Percentiles rank a stretch among this genome's conserved stretches.
These are phyloP conservation scores for Ilyonectria robusta DNA, from an alignment of 2,329 filamentous ascomycete genomes.

Conservation along the genomic window DNA sequence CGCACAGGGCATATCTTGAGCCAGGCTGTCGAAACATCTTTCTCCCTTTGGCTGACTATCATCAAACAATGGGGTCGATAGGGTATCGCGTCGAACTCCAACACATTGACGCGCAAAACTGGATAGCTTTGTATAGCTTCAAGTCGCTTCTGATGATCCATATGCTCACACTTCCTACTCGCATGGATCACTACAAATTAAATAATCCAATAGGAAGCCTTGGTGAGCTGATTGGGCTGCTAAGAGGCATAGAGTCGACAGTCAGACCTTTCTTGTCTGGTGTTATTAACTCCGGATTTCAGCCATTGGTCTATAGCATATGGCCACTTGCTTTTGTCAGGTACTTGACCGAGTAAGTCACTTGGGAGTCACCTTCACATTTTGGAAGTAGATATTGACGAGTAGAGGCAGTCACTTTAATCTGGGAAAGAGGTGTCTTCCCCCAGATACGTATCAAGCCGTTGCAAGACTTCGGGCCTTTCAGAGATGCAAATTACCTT, in stretches of 20 bases:
- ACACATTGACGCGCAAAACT: conserved; percentile 36
- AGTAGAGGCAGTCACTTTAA: background rate
- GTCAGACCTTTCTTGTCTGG: conserved; percentile 32
- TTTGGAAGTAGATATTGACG: background rate
- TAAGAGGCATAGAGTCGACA: conserved; percentile 40
- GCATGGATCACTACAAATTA: conserved; percentile 29
- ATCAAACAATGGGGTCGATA: conserved; percentile 47
- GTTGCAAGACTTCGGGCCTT: background rate
- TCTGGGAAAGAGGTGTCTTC: background rate
- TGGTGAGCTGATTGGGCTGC: conserved; percentile 36
- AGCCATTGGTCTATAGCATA: conserved; percentile 38
- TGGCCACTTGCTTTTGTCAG: conserved; percentile 17
- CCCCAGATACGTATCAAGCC: background rate
- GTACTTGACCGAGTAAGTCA: background rate
- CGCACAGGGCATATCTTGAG: conserved; percentile 43
- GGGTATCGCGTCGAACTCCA: conserved; percentile 44
- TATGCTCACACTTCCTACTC: conserved; percentile 41
- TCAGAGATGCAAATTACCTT: background rate
- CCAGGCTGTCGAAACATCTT: conserved; percentile 32
- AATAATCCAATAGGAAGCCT: conserved; percentile 38
- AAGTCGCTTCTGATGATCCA: conserved; percentile 56
- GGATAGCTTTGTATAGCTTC: conserved; percentile 56
- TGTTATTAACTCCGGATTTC: conserved; percentile 39
- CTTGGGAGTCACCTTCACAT: background rate
- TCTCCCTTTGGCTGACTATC: conserved; percentile 36